These are phyloP conservation scores for Aristolochia californica DNA, from an alignment of 164 flowering plant genomes.

Conservation along the genomic window DNA sequence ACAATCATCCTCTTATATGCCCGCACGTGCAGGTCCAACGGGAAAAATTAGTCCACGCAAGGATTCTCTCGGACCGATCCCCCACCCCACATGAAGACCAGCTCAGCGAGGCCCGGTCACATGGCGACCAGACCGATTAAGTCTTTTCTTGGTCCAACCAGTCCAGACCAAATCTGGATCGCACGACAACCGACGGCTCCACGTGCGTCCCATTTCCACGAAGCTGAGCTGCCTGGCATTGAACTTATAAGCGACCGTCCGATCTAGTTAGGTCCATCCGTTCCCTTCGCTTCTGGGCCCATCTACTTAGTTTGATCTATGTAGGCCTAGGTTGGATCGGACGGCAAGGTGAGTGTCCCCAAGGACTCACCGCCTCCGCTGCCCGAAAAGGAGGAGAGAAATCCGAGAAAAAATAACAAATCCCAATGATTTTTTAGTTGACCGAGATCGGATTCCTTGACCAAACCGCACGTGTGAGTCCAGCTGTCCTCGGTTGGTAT, in stretches of 20 bases:
- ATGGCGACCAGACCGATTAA: background rate
- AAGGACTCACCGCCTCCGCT: background rate
- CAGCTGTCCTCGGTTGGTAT: slow-evolving; percentile 17
- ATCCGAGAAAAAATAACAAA: background rate
- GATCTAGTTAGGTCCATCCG: no score
- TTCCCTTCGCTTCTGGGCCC: no score
- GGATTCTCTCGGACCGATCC: background rate
- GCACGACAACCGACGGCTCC: background rate
- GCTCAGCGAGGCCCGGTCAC: slow-evolving; percentile 2
- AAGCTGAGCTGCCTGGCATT: background rate
- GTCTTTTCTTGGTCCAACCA: no score
- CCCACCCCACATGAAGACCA: slow-evolving; percentile 4
- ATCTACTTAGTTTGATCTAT: no score
- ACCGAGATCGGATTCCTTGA: slow-evolving; percentile 24
- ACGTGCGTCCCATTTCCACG: background rate
- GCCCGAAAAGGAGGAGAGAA: background rate
- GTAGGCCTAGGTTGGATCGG: no score
- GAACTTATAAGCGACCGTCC: no score
- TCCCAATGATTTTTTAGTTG: slow-evolving; percentile 17
- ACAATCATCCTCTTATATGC: background rate
- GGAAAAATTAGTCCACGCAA: background rate
- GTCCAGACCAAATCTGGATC: no score
- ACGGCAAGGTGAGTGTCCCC: background rate
- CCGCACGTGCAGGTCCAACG: background rate
- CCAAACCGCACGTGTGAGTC: slow-evolving; percentile 31